Evolutionary conservation across 2,329 filamentous ascomycete genomes (phyloP).

Genomic region (Cladophialophora immunda): DNA sequence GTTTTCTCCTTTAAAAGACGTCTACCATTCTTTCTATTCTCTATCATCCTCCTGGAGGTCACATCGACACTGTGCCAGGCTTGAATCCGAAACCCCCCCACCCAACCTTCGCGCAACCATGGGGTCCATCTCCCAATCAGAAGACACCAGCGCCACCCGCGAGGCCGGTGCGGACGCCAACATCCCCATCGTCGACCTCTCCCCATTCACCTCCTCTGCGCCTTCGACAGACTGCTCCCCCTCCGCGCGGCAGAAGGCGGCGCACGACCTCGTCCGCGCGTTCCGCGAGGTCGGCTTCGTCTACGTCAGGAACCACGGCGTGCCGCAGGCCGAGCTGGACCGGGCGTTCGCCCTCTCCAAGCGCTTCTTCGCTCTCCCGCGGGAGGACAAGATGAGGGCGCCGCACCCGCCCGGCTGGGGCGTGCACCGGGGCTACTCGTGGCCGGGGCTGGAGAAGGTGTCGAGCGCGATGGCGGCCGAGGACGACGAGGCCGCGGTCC

Average conservation of each 20-base stretch:
- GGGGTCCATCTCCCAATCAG: conserved; percentile 19
- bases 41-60: neutral
- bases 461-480: conserved; percentile 55
- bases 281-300: conserved; percentile 58
- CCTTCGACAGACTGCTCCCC: conserved; percentile 34
- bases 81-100: neutral
- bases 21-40: neutral
- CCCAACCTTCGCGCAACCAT: conserved; percentile 8
- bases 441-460: conserved; percentile 64
- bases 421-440: conserved; percentile 65
- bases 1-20: neutral
- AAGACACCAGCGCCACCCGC: neutral
- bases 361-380: conserved; percentile 55
- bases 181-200: conserved; percentile 54
- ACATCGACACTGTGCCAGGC: neutral
- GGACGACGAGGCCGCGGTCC: conserved; percentile 52
- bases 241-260: conserved; percentile 40
- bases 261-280: conserved; percentile 49
- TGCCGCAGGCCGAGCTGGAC: conserved; percentile 50
- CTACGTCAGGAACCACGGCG: conserved; percentile 59
- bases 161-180: neutral
- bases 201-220: conserved; percentile 44
- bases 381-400: conserved; percentile 58
- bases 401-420: conserved; percentile 59
- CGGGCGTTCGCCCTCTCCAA: conserved; percentile 57